Conservation (phyloP, 1,139 yeast species). For the Lodderomyces oxycetoniae region DNA sequence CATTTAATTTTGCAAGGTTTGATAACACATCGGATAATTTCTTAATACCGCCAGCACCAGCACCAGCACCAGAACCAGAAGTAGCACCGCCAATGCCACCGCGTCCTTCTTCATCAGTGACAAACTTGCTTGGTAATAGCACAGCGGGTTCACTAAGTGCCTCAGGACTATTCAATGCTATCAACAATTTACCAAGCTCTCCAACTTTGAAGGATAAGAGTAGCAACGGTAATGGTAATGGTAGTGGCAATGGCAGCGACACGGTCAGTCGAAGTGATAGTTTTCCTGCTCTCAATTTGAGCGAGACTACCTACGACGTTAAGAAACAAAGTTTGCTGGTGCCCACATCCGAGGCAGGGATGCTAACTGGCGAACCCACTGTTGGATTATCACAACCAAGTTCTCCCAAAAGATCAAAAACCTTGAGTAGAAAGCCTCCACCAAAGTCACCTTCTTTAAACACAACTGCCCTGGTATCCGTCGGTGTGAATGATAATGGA, state of each 20-base stretch:
- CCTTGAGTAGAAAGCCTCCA: constrained; percentile 11
- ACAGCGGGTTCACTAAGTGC: constrained; percentile 16
- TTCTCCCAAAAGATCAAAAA: constrained; percentile 8
- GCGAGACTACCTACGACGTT: not conserved
- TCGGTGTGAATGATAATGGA: too few relatives aligned
- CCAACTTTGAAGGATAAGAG: constrained; percentile 1
- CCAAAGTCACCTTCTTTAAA: too few relatives aligned
- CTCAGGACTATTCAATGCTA: constrained; percentile 8
- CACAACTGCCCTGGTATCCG: too few relatives aligned
- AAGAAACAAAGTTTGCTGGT: not conserved
- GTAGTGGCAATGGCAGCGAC: not conserved
- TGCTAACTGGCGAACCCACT: constrained; percentile 13
- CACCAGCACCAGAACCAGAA: not conserved
- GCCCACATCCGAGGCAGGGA: constrained; percentile 7
- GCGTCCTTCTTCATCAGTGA: constrained; percentile 1
- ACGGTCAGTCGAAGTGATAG: not conserved
- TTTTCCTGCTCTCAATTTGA: not conserved
- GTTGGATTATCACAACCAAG: constrained; percentile 13
- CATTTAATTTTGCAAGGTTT: constrained; percentile 16
- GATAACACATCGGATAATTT: constrained; percentile 1
- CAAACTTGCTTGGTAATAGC: too few relatives aligned
- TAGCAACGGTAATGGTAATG: not conserved
- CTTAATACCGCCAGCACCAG: constrained; percentile 1
- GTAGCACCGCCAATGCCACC: not conserved
- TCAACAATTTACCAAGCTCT: constrained; percentile 2